Evolutionary conservation across 2,329 filamentous ascomycete genomes (phyloP), one percentile per base, ranked within the genome.

Genomic region (Clarireedia hainanense): DNA sequence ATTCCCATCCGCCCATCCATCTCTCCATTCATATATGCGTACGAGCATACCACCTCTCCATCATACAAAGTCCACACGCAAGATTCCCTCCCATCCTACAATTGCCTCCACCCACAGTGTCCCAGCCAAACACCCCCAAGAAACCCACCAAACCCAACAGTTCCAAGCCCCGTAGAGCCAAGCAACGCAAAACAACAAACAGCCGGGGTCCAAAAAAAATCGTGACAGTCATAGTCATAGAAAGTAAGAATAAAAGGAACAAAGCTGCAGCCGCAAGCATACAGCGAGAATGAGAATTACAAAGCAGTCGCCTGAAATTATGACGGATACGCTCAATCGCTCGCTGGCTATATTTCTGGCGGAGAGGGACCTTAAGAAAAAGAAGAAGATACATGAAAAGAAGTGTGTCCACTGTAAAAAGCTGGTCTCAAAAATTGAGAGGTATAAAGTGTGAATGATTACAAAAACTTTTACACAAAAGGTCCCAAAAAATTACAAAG

Each of bases 391-490:
- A 55, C 52, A 55, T 50, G 52, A 55, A 55, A 30, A 55, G 40
- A 43, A 43, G 30, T 34, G 30, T 34, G 39, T 45, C 52, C 27
- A 50, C 43, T 46, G 20, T 4, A 34, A 34, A 34, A 45, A 55
- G 39, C 52, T 50, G 27, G 6, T 50, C 46, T 50, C 47, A 17
- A 50, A 36, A 55, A 34, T 34, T 55, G 39, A 50, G 39, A 55
- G 47, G 52, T 54, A 50, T 54, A 26, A 54, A 50, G 52, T 54
- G 40, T 20, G 45, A 54, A 54, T 40, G 40, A 55, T 55, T 55
- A 55, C 52, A 50, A 55, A 50, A 45, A 24, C 17, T 50, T 50
- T 50, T 55, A 55, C 50, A 55, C 52, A 55, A 55, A 55, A 50
- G 47, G 39, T 23, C 52, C 47, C 52, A 55, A 55, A 43, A 55